These are phyloP conservation scores for Colletotrichum sp. DNA, from an alignment of 2,329 filamentous ascomycete genomes.

Conservation along the genomic window DNA sequence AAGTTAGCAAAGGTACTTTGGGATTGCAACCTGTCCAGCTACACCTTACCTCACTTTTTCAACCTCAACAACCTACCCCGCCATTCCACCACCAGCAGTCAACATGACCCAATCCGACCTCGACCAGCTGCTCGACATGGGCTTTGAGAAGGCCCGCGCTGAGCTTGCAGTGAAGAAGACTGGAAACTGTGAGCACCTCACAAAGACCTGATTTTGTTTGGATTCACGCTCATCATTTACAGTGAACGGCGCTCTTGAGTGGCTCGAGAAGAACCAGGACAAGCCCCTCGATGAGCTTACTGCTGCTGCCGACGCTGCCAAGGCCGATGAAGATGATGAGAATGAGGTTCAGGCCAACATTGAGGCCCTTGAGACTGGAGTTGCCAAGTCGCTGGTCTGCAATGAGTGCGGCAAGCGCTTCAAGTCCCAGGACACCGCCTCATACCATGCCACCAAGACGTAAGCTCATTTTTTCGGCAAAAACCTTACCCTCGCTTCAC, in stretches of 20 bases:
- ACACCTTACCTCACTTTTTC: slow-evolving; percentile 18
- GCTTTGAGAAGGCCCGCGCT: slow-evolving; percentile 83
- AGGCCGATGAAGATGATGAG: slow-evolving; percentile 48
- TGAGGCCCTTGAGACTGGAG: slow-evolving; percentile 71
- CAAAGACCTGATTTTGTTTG: not conserved
- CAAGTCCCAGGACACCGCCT: slow-evolving; percentile 78
- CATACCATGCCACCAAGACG: slow-evolving; percentile 91
- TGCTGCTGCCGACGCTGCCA: slow-evolving; percentile 38
- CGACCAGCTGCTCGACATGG: slow-evolving; percentile 70
- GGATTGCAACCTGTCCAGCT: not conserved
- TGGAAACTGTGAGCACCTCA: slow-evolving; percentile 71
- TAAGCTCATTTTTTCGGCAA: slow-evolving; percentile 39
- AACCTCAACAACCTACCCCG: slow-evolving; percentile 20
- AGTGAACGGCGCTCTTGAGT: slow-evolving; percentile 92
- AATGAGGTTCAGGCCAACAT: slow-evolving; percentile 60
- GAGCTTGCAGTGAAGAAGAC: slow-evolving; percentile 84
- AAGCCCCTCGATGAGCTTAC: slow-evolving; percentile 84
- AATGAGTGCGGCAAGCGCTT: slow-evolving; percentile 96
- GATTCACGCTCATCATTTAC: slow-evolving; percentile 6
- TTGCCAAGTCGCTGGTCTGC: slow-evolving; percentile 85
- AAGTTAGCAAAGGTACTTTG: not conserved
- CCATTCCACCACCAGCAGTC: slow-evolving; percentile 24
- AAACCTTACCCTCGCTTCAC: not conserved
- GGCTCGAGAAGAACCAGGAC: slow-evolving; percentile 92
- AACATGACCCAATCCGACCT: slow-evolving; percentile 65